Evolutionary conservation across 805 yeast genomes (phyloP), one percentile per base, ranked within the genome.

Genomic region (Cyberlindnera veronae): DNA sequence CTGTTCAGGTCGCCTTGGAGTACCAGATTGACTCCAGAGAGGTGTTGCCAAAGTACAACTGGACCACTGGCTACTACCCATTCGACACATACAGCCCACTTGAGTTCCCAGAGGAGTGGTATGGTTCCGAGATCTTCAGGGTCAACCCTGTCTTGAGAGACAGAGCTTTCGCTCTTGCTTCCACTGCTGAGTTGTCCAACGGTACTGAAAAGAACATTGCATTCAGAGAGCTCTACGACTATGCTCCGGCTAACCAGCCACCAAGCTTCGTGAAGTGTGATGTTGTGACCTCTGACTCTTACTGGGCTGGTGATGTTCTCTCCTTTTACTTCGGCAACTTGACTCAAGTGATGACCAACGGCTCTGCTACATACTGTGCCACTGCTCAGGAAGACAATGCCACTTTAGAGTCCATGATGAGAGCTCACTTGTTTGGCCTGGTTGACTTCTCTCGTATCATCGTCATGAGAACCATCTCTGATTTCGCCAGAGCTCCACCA

Each of bases 1-100:
- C 44, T 15, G 39, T 44, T 29, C 47, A 44, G 32, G 47, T 44
- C 11, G 47, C 37, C 13, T 29, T 44, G 3, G 47, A 44, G 36
- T 30, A 44, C 32, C 34, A 44, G 34, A 44, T 44, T 20, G 47
- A 44, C 36, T 39, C 47, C 29, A 36, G 14, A 15, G 47, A 44
- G 28, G 47, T 44, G 9, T 29, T 20, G 6, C 23, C 30, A n/a
- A 39, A 34, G 36, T 44, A 44, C 37, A 39, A 44, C 34, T 44
- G 47, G 47, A 34, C 41, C 32, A 44, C 47, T 7, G 47, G 47
- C 13, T 44, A 44, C 41, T 44, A 39, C 47, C 47, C 47, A 33
- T 44, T 32, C 43, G 47, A 44, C 32, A 44, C 47, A 30, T 26
- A 34, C 13, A 16, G n/a, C 20, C 47, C 47, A 39, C 27, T 36